Base-by-base conservation (phyloP, 164 flowering plant species). In the Santalum album region DNA sequence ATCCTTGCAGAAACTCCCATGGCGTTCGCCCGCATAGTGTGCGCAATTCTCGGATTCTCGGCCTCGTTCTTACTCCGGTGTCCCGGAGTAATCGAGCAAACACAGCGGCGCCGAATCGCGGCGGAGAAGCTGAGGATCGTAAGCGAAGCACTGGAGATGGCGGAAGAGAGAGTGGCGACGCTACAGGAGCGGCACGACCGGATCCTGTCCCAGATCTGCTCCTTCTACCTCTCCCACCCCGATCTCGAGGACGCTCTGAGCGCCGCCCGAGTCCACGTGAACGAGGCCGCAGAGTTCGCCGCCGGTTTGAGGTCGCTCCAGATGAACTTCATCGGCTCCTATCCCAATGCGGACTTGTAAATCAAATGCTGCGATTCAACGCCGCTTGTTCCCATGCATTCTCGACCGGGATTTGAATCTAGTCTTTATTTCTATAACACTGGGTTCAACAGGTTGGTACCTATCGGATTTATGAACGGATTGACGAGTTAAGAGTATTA, bases 121-220 rank as follows among this genome's bases (percentile, higher is more conserved):
- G 42, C 12, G 48, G 77, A 81, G 61, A 75, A 67, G 54, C 25
- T 78, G 58, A 70, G 62, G 59, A 43, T 77, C 1, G 19, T 72
- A 17, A 58, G 47, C 0, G 73, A 77, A 47, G 78, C 83, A 2
- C 47, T 83, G 44, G 74, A 71, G 43, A 57, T 42, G 16, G 82
- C 78, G 0, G 78, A 71, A 52, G 70, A 66, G 18, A 64, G 74
- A 36, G 19, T 57, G 22, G 42, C 42, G 16, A 16, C 42, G 42
- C 4, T 15, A 15, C 12, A 14, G 16, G 42, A 38, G 16, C 42
- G 42, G 16, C 42, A 38, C 16, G 42, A 38, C 14, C 42, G 16
- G 3, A 38, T 38, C 14, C 16, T 38, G 4, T 12, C 16, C 17
- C 42, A 38, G 14, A 12, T 38, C 16, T 38, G 42, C 42, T 38